Base-by-base conservation (phyloP, 2,329 filamentous ascomycete genomes). In the Phialophora verrucosa region DNA sequence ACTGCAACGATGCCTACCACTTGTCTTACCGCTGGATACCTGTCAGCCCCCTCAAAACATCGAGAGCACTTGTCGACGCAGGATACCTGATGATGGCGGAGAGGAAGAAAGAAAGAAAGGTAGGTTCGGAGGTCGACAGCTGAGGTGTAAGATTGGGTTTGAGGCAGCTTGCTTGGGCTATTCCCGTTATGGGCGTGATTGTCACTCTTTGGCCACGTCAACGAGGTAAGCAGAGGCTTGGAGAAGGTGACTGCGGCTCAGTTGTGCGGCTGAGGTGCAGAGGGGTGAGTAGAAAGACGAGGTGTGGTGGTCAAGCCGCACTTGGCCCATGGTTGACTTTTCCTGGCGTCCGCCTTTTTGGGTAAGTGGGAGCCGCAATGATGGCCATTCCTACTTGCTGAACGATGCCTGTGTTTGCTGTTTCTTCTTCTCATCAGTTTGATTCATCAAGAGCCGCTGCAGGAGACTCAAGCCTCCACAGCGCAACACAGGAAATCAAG, bases 261-360 rank as follows among this genome's bases (percentile, higher is more conserved):
- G 27, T 5, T 8, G 49, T 42, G 63, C 56, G 63, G 63, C 63
- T 65, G 63, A 65, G 12, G 44, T 47, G 42, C n/a, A 11, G 12
- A 50, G 27, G 8, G 10, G 14, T 23, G 42, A 35, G 42, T 20
- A 35, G 42, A 29, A 20, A 17, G 27, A 32, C 49, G 20, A 17
- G 17, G 12, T 6, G 49, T 35, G 20, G 20, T 23, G 49, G 49
- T 27, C 49, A 29, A 51, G 49, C 49, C 49, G 49, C 49, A 51
- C 49, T 12, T 51, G 49, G 38, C 17, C 38, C 38, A n/a, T 23
- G 20, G 20, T 23, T 51, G 49, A 14, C 38, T 44, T 44, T 44
- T n/a, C 38, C 38, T n/a, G 14, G 14, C 17, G 38, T 44, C 17
- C n/a, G 38, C 38, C 14, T 7, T 44, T 7, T n/a, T 44, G 17